Evolutionary conservation across 139 green algal species (phyloP), one percentile per base, ranked within the genome.

Genomic region (Limnomonas spitsbergensis): DNA sequence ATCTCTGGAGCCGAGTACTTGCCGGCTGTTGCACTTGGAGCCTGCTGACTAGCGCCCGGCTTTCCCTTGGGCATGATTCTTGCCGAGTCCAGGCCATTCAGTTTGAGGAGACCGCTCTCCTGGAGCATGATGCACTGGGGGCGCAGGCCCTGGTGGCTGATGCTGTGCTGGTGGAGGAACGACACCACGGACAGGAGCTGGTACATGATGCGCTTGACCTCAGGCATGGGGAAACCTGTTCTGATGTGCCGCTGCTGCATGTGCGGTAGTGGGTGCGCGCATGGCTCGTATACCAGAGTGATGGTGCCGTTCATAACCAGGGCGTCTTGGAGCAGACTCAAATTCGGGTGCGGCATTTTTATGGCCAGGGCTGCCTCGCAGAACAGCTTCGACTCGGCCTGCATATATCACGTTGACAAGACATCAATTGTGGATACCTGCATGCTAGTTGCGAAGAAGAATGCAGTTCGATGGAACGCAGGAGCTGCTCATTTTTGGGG

Each of bases 191-290:
- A 70, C 27, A 70, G 7, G 4, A 70, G 56, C 56, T 70, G 56
- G 56, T 70, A 32, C 56, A 70, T 70, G 56, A 70, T 7, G 14
- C 56, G 29, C 56, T 70, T 24, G 7, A 70, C 56, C 7, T 70
- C 56, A 37, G 56, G n/a, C 56, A 70, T 7, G 4, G 27, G 56
- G 7, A 70, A 32, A 4, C 56, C 56, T 7, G 29, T 9, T 14
- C 4, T 24, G 14, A 7, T 36, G n/a, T 32, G 24, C 4, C 29
- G 27, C 56, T 37, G 56, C 56, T 70, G 56, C 56, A 70, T 34
- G 29, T 4, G 7, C 9, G 4, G 56, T 20, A 70, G 56, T 9
- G 56, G 6, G 29, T 32, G 24, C 29, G 27, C 56, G 29, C 56
- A 70, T 24, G 9, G 14, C 24, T 70, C 56, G 7, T 35, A 70